Base-by-base conservation (phyloP, 139 green algal species). In the Astrephomene gubernaculifera region DNA sequence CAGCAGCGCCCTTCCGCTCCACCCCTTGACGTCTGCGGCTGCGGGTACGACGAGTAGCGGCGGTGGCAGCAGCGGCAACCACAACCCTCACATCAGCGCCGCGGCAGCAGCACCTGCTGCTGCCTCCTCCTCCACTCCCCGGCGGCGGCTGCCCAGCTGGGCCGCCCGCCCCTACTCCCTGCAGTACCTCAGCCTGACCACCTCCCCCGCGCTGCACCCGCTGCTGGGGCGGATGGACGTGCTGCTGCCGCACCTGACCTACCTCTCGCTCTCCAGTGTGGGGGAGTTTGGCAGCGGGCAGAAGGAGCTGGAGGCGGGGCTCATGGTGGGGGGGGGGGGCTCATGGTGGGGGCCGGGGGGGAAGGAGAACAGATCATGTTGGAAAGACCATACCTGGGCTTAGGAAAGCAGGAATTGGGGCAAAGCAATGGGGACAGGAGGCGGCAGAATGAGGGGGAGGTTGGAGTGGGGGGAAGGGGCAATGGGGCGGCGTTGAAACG, bases 261-360 rank as follows among this genome's bases (percentile, higher is more conserved):
- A 83, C 60, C 60, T 83, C 6, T 73, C 60, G 10, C 76, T 83
- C 9, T 73, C 60, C 33, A 43, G 22, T 2, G 76, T 83, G 76
- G 76, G 76, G 17, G 76, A 83, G 39, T 83, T 83, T 43, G 76
- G 76, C 1, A 25, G 17, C 27, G 60, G 76, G 7, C 76, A 73
- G 61, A 25, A 25, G 21, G 74, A 82, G 74, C 74, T 82, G 74
- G 74, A 82, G 74, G 74, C 57, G 38, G 74, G 74, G 39, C 74
- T 82, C 54, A 71, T 82, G 74, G 74, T 82, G 57, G 29, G 72
- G n/a, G n/a, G n/a, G n/a, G n/a, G n/a, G n/a, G n/a, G n/a, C n/a
- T n/a, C n/a, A n/a, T n/a, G n/a, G n/a, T n/a, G n/a, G n/a, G n/a
- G n/a, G n/a, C n/a, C n/a, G n/a, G n/a, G n/a, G n/a, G n/a, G n/a